A percentile compares a stretch with the other conserved stretches of the same genome.
Conservation (phyloP, 352 stramenopile genomes). For the Globisporangium nagaii region DNA sequence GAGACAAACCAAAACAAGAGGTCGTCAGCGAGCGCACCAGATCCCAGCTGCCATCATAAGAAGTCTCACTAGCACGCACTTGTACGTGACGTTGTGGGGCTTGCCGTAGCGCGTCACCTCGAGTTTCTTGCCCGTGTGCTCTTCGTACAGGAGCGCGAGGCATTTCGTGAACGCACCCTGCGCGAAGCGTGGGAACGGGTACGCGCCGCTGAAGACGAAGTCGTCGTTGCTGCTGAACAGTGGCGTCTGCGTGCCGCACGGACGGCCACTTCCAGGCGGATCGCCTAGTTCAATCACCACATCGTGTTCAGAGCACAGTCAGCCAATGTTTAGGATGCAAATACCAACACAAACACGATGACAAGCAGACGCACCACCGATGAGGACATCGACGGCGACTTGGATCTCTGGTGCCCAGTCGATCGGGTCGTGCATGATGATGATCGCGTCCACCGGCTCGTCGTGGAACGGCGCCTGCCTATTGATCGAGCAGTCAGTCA, state of each 20-base stretch:
- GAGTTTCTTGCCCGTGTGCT: conserved; percentile 51
- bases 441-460: conserved; percentile 77
- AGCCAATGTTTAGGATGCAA: not conserved
- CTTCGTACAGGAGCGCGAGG: conserved; percentile 69
- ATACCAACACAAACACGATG: not conserved
- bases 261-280: conserved; percentile 50
- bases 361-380: conserved; percentile 31
- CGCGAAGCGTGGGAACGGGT: conserved; percentile 79
- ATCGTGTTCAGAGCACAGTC: not conserved
- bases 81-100: conserved; percentile 78
- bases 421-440: conserved; percentile 89
- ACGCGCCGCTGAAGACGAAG: conserved; percentile 82
- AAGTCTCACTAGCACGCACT: too few species aligned
- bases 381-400: conserved; percentile 85
- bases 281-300: conserved; percentile 23
- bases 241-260: conserved; percentile 55
- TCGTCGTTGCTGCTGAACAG: conserved; percentile 86
- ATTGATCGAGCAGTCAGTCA: not conserved
- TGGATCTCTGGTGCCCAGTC: conserved; percentile 88
- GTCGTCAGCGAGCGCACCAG: not conserved
- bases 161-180: conserved; percentile 80
- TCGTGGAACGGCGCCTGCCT: conserved; percentile 50
- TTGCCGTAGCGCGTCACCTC: conserved; percentile 83
- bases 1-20: not conserved
- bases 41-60: not conserved